These are phyloP conservation scores for Raffaelea ambrosiae DNA, from an alignment of 2,329 filamentous ascomycete species.

Conservation along the genomic window DNA sequence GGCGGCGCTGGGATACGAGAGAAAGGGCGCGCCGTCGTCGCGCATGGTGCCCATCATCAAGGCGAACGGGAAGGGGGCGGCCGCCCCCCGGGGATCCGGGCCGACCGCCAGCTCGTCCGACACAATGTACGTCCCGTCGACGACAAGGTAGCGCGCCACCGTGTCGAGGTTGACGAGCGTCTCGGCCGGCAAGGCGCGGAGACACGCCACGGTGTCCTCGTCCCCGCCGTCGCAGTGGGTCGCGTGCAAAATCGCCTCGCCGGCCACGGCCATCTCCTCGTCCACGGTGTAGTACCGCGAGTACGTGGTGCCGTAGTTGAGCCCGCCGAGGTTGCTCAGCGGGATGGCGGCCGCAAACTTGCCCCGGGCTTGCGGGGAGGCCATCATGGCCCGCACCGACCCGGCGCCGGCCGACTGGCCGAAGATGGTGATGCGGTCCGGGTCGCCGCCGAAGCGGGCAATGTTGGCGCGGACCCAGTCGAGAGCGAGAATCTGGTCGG, in stretches of 20 bases:
- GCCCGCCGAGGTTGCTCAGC: constrained; percentile 30
- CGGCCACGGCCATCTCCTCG: constrained; percentile 38
- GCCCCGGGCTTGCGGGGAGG: constrained; percentile 34
- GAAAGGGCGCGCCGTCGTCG: constrained; percentile 48
- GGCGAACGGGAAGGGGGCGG: constrained; percentile 39
- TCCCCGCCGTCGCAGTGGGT: constrained; percentile 38
- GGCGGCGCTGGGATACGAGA: constrained; percentile 31
- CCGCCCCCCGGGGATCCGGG: constrained; percentile 20
- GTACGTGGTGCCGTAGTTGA: constrained; percentile 48
- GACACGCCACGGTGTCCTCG: too few relatives aligned
- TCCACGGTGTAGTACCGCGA: constrained; percentile 49
- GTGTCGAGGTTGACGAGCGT: constrained; percentile 29
- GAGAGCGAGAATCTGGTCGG: constrained; percentile 39
- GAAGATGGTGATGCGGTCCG: constrained; percentile 45
- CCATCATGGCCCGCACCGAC: constrained; percentile 41
- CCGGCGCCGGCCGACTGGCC: constrained; percentile 46
- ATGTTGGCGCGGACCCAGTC: constrained; percentile 44
- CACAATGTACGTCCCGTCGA: constrained; percentile 47
- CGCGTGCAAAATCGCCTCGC: constrained; percentile 39
- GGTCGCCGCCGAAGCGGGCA: constrained; percentile 46
- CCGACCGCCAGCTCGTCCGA: constrained; percentile 37
- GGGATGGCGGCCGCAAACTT: constrained; percentile 40
- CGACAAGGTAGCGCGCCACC: constrained; percentile 43
- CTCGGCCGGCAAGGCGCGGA: constrained; percentile 25
- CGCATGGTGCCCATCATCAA: constrained; percentile 47